Conservation (phyloP, 2,329 filamentous ascomycete genomes). For the Botrytis porri region DNA sequence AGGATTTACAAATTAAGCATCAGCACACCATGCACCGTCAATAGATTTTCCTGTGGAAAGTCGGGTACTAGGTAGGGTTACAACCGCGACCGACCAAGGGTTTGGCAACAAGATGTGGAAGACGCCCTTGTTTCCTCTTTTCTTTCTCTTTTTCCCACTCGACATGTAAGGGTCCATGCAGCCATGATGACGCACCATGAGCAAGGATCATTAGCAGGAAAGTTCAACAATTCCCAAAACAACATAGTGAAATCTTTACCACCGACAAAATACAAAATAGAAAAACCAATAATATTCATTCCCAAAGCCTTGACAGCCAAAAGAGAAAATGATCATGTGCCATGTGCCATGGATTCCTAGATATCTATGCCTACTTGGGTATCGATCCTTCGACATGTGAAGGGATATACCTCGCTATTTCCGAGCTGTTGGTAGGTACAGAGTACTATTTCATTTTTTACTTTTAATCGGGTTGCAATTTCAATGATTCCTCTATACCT, state of each 20-base stretch:
- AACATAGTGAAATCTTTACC: too few species aligned
- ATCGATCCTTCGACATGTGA: background rate
- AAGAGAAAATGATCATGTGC: background rate
- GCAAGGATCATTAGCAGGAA: background rate
- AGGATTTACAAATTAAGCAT: background rate
- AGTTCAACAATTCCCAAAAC: background rate
- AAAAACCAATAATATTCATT: too few species aligned
- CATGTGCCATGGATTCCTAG: too few species aligned
- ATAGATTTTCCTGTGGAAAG: background rate
- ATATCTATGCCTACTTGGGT: background rate
- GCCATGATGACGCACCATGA: background rate
- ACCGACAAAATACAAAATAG: background rate
- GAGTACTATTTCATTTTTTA: too few species aligned
- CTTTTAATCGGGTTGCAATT: background rate
- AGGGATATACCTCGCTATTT: background rate
- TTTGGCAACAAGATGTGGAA: background rate
- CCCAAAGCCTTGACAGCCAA: background rate
- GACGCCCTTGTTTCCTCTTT: background rate
- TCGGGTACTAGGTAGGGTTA: background rate
- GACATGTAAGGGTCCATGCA: conserved; percentile 3
- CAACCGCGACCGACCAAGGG: background rate
- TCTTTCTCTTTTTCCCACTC: background rate
- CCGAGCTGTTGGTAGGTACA: background rate
- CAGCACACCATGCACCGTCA: background rate
- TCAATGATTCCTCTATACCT: background rate